Evolutionary conservation across 805 yeast genomes (phyloP).

Genomic region (Ogataea neopini): DNA sequence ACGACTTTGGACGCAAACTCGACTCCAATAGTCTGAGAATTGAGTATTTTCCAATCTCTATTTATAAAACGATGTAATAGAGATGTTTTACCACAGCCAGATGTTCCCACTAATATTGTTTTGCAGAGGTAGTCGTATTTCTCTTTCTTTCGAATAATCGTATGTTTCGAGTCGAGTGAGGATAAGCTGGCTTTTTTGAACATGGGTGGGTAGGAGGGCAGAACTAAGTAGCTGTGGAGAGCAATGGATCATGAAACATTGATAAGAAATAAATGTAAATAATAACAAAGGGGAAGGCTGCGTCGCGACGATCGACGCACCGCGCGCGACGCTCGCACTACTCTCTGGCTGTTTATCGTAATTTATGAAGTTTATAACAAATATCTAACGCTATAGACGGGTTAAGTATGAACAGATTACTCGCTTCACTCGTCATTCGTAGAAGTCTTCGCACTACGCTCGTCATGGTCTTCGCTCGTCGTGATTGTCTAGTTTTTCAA

Average conservation of each 20-base stretch:
- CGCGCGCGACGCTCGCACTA: neutral
- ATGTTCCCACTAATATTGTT: slow-evolving; percentile 16
- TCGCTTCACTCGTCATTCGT: neutral
- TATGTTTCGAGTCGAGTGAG: slow-evolving; percentile 24
- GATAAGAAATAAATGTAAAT: neutral
- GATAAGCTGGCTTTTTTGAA: slow-evolving; percentile 18
- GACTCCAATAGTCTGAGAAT: slow-evolving; percentile 43
- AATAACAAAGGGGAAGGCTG: too few species aligned
- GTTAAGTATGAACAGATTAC: neutral
- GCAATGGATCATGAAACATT: neutral
- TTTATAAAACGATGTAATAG: slow-evolving; percentile 39
- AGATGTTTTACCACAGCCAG: slow-evolving; percentile 29
- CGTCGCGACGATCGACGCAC: slow-evolving; percentile 3
- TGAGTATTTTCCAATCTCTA: slow-evolving; percentile 29
- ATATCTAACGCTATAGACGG: too few species aligned
- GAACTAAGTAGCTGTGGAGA: too few species aligned
- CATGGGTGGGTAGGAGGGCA: too few species aligned
- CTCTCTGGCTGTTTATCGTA: too few species aligned
- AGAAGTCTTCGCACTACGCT: neutral
- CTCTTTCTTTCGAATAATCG: slow-evolving; percentile 20
- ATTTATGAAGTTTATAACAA: too few species aligned
- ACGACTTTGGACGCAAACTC: slow-evolving; percentile 39
- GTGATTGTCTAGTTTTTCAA: neutral
- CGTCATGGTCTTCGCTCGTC: slow-evolving; percentile 1
- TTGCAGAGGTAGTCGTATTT: slow-evolving; percentile 40